Evolutionary conservation across 2,329 filamentous ascomycete species (phyloP).

Genomic region (Fusarium oligoseptatum): DNA sequence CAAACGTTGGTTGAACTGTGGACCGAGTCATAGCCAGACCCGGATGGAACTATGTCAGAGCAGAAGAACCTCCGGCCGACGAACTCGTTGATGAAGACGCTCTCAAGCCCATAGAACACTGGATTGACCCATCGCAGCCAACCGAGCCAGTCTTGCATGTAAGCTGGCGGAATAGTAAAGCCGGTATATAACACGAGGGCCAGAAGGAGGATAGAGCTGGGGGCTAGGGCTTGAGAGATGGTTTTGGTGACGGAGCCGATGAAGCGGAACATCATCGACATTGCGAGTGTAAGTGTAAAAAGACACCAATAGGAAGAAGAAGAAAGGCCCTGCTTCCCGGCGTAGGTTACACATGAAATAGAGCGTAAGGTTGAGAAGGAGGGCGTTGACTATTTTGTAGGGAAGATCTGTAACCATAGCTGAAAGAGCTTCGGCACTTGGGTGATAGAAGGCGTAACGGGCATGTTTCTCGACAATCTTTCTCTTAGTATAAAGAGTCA

Average conservation of each 20-base stretch:
- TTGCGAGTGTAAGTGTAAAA: slow-evolving; percentile 70
- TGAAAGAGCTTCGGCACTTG: slow-evolving; percentile 44
- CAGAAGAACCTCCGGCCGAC: slow-evolving; percentile 62
- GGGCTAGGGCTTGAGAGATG: slow-evolving; percentile 41
- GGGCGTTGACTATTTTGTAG: slow-evolving; percentile 41
- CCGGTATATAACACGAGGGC: slow-evolving; percentile 63
- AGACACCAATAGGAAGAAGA: slow-evolving; percentile 61
- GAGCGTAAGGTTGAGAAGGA: slow-evolving; percentile 60
- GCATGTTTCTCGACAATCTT: slow-evolving; percentile 52
- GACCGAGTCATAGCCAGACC: slow-evolving; percentile 27
- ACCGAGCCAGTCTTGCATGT: slow-evolving; percentile 65
- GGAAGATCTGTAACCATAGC: slow-evolving; percentile 41
- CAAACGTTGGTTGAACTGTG: too few relatives aligned
- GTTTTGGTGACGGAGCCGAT: slow-evolving; percentile 45
- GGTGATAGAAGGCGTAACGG: slow-evolving; percentile 52
- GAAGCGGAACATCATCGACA: slow-evolving; percentile 72
- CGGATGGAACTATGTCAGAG: slow-evolving; percentile 51
- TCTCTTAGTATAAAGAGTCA: slow-evolving; percentile 47
- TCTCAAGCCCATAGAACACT: slow-evolving; percentile 74
- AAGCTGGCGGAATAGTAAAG: slow-evolving; percentile 56
- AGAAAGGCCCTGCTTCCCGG: slow-evolving; percentile 66
- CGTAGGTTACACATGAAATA: slow-evolving; percentile 77
- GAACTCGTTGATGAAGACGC: slow-evolving; percentile 74
- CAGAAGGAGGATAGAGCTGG: slow-evolving; percentile 40
- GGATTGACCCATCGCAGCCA: slow-evolving; percentile 76